phyloP scores from a whole-genome alignment of 352 stramenopile genomes.

The Pythium insidiosum region DNA sequence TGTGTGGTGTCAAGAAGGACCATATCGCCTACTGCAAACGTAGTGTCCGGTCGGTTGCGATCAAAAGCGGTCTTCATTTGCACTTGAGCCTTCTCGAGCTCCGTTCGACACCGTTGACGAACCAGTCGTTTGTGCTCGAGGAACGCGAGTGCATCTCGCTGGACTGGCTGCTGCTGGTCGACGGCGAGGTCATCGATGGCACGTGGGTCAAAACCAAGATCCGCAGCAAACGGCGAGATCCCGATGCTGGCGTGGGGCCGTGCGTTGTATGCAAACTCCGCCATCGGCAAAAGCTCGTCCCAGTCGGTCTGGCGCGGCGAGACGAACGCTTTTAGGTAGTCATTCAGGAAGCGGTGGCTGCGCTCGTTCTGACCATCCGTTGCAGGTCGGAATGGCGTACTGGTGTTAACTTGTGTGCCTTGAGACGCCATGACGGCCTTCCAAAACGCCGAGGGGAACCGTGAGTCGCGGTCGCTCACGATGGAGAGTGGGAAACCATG shows the following conservation, averaged over 20 bases:
- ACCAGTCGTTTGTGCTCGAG: background rate
- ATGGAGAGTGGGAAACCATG: slow-evolving; percentile 5
- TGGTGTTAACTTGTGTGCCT: background rate
- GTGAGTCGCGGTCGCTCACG: too few species aligned
- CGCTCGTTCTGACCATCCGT: slow-evolving; percentile 11
- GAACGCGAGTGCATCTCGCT: background rate
- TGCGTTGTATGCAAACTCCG: slow-evolving; percentile 12
- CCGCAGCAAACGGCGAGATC: slow-evolving; percentile 5
- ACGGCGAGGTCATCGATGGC: background rate
- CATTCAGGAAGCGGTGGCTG: slow-evolving; percentile 1
- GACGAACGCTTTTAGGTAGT: slow-evolving; percentile 1
- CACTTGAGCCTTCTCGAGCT: background rate
- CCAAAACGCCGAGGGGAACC: slow-evolving; percentile 8
- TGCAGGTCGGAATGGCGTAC: slow-evolving; percentile 1
- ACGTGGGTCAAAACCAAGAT: slow-evolving; percentile 2
- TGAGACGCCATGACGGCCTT: background rate
- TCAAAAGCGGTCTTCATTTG: background rate
- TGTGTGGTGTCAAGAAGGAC: slow-evolving; percentile 15
- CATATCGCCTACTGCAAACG: slow-evolving; percentile 6
- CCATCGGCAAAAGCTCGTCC: slow-evolving; percentile 4
- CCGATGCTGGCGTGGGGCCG: slow-evolving; percentile 1
- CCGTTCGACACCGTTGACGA: background rate
- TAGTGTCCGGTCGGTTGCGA: slow-evolving; percentile 5
- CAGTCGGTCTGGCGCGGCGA: slow-evolving; percentile 1
- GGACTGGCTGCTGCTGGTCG: background rate